Conservation (phyloP, 169 alveolate species). For the Eimeria tenella region DNA sequence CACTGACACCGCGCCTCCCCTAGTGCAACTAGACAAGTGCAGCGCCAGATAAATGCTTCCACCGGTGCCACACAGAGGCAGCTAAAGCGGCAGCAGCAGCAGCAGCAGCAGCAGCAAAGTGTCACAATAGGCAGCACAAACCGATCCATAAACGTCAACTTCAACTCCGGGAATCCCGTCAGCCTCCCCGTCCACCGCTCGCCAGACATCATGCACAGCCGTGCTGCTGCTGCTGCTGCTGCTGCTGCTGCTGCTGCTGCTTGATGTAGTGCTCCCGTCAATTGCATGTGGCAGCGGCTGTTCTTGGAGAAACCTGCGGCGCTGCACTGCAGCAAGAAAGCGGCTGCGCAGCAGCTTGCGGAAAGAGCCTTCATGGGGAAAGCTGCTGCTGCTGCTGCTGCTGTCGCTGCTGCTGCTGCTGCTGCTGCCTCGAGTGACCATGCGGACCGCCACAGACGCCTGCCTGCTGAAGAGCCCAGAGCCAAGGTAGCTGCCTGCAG, state of each 20-base stretch:
- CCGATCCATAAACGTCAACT: slow-evolving; percentile 68
- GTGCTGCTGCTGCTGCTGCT: neutral
- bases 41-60: too few species aligned
- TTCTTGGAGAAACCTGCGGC: neutral
- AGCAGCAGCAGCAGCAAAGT: neutral
- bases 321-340: neutral
- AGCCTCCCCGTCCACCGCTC: slow-evolving; percentile 73
- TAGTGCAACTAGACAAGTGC: neutral
- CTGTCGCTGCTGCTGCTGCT: neutral
- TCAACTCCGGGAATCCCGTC: slow-evolving; percentile 78
- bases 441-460: slow-evolving; percentile 63
- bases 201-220: slow-evolving; percentile 13
- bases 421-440: slow-evolving; percentile 39
- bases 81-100: slow-evolving; percentile 16
- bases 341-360: neutral
- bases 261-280: neutral
- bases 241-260: neutral
- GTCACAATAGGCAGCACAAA: neutral
- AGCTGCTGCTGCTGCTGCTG: slow-evolving; percentile 2
- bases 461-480: slow-evolving; percentile 50
- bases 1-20: too few species aligned
- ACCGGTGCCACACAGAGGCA: too few species aligned
- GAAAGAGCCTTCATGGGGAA: neutral
- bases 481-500: slow-evolving; percentile 35
- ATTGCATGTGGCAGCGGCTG: neutral